These are phyloP conservation scores for Phytophthora pseudosyringae DNA, from an alignment of 352 stramenopile species.

Conservation along the genomic window DNA sequence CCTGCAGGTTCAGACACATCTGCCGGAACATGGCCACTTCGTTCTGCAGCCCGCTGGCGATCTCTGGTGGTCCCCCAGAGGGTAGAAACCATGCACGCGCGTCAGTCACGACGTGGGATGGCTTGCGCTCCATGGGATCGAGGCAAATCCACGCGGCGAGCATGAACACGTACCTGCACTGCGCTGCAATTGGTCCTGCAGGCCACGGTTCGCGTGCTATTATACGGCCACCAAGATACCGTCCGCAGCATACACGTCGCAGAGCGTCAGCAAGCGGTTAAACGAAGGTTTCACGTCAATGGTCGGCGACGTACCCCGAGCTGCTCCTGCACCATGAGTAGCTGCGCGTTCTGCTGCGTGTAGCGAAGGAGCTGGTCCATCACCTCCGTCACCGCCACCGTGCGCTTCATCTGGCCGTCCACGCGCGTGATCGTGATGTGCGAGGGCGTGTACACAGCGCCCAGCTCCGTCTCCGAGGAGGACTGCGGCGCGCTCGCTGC, in stretches of 20 bases:
- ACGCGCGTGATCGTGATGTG: conserved; percentile 78
- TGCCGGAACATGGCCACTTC: conserved; percentile 85
- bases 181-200: conserved; percentile 75
- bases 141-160: conserved; percentile 20
- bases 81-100: conserved; percentile 25
- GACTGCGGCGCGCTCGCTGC: conserved; percentile 19
- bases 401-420: conserved; percentile 78
- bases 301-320: conserved; percentile 52
- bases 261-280: conserved; percentile 11
- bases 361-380: conserved; percentile 82
- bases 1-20: conserved; percentile 83
- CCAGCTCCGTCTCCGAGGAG: conserved; percentile 44
- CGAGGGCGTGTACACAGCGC: conserved; percentile 67
- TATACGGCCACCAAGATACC: not conserved
- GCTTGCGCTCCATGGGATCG: conserved; percentile 7
- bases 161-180: conserved; percentile 50
- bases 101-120: conserved; percentile 15
- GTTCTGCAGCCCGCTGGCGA: conserved; percentile 74
- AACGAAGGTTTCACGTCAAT: not conserved
- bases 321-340: conserved; percentile 66
- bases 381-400: conserved; percentile 74
- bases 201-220: conserved; percentile 60
- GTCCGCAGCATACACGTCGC: conserved; percentile 7
- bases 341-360: conserved; percentile 71
- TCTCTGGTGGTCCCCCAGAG: conserved; percentile 41